Conservation (phyloP, 306 rosid species). For the Vigna unguiculata region DNA sequence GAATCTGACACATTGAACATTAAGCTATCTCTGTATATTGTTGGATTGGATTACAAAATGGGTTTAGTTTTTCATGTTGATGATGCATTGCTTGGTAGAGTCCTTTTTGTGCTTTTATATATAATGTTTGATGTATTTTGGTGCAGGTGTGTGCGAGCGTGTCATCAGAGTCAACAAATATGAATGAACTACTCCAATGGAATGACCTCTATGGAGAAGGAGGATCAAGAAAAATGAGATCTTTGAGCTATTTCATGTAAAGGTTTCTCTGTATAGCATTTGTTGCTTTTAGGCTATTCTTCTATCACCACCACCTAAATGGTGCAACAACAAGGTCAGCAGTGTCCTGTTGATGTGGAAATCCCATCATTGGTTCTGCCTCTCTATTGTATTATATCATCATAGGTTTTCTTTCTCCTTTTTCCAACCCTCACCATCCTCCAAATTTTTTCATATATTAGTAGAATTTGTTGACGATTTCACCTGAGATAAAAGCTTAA, state of each 20-base stretch:
- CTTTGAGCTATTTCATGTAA: constrained; percentile 98
- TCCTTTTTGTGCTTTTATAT: neutral
- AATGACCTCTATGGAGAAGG: constrained; percentile 98
- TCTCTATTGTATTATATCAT: constrained; percentile 47
- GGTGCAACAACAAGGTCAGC: constrained; percentile 39
- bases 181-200: constrained; percentile 97
- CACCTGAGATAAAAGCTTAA: constrained; percentile 39
- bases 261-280: constrained; percentile 58
- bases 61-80: neutral
- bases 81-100: neutral
- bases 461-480: constrained; percentile 29
- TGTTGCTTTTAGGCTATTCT: constrained; percentile 54
- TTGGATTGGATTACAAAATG: neutral
- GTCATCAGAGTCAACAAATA: constrained; percentile 88
- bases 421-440: constrained; percentile 32
- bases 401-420: constrained; percentile 43
- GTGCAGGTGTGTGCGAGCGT: constrained; percentile 97
- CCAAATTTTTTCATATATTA: constrained; percentile 25
- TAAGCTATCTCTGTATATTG: neutral
- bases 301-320: constrained; percentile 38
- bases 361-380: constrained; percentile 38
- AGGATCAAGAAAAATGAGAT: constrained; percentile 91
- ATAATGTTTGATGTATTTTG: neutral
- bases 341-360: constrained; percentile 38
- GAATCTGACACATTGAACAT: neutral